These are phyloP conservation scores for Yamadazyma endophytica DNA, from an alignment of 805 yeast genomes.

Conservation along the genomic window DNA sequence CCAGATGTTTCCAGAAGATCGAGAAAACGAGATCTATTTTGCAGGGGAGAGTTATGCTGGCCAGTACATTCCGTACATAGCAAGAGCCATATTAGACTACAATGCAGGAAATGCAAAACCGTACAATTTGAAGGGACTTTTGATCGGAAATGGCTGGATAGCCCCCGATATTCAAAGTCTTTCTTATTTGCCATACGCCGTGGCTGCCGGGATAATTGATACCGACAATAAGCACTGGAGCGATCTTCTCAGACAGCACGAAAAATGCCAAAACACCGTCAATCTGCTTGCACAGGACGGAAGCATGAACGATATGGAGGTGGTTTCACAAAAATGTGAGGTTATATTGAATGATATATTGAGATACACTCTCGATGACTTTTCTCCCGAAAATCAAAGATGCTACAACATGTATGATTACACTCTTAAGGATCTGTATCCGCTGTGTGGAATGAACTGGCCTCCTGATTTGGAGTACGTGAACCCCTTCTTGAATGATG, in stretches of 20 bases:
- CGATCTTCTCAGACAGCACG: constrained; percentile 46
- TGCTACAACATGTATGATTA: constrained; percentile 86
- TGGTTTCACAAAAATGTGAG: constrained; percentile 43
- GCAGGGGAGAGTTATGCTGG: constrained; percentile 99
- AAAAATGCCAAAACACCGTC: constrained; percentile 55
- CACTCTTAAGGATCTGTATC: constrained; percentile 64
- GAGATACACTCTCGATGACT: constrained; percentile 20
- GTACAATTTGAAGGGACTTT: constrained; percentile 55
- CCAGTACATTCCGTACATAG: constrained; percentile 89
- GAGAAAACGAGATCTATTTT: constrained; percentile 57
- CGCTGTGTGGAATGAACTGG: constrained; percentile 92
- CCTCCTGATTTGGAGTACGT: constrained; percentile 59
- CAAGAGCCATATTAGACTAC: constrained; percentile 51
- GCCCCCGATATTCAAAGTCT: constrained; percentile 83
- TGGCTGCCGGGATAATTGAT: constrained; percentile 53
- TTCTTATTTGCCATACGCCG: constrained; percentile 69
- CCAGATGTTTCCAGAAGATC: constrained; percentile 69
- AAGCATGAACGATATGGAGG: constrained; percentile 17
- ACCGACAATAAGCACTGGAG: constrained; percentile 35
- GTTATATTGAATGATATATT: constrained; percentile 39
- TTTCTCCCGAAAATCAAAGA: constrained; percentile 32
- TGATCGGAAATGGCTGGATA: constrained; percentile 94
- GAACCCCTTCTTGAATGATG: constrained; percentile 45
- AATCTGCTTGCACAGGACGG: constrained; percentile 15
- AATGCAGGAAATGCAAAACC: constrained; percentile 24